phyloP scores from a whole-genome alignment of 2,329 filamentous ascomycete genomes.

The Sporothrix mexicana region DNA sequence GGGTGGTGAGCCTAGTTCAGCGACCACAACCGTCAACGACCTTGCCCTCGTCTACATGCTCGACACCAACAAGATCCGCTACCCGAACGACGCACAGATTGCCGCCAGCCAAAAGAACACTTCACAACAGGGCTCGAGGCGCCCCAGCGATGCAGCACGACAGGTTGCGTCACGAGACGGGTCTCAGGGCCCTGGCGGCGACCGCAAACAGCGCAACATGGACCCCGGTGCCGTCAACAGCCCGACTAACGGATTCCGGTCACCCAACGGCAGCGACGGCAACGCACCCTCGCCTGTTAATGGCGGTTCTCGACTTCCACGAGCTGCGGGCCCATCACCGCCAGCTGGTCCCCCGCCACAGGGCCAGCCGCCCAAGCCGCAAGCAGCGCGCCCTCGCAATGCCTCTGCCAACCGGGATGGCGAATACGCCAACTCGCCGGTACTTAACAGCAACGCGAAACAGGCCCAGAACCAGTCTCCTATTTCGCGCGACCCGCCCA shows the following conservation, averaged over 20 bases:
- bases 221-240: slow-evolving; percentile 47
- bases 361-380: slow-evolving; percentile 60
- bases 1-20: slow-evolving; percentile 91
- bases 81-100: slow-evolving; percentile 76
- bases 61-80: slow-evolving; percentile 94
- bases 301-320: slow-evolving; percentile 49
- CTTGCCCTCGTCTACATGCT: slow-evolving; percentile 88
- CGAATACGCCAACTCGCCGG: slow-evolving; percentile 48
- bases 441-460: slow-evolving; percentile 38
- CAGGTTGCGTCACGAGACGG: slow-evolving; percentile 56
- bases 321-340: slow-evolving; percentile 46
- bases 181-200: slow-evolving; percentile 57
- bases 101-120: slow-evolving; percentile 41
- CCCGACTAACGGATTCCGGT: slow-evolving; percentile 51
- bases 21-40: slow-evolving; percentile 79
- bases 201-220: slow-evolving; percentile 57
- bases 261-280: slow-evolving; percentile 50
- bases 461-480: slow-evolving; percentile 50
- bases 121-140: slow-evolving; percentile 38
- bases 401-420: slow-evolving; percentile 55
- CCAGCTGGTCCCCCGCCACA: slow-evolving; percentile 60
- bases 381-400: slow-evolving; percentile 54
- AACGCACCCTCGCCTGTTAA: slow-evolving; percentile 43
- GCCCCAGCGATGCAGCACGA: slow-evolving; percentile 47
- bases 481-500: slow-evolving; percentile 48